Conservation (phyloP, 371 early-diverging fungal genomes). For the Parasitella parasitica region DNA sequence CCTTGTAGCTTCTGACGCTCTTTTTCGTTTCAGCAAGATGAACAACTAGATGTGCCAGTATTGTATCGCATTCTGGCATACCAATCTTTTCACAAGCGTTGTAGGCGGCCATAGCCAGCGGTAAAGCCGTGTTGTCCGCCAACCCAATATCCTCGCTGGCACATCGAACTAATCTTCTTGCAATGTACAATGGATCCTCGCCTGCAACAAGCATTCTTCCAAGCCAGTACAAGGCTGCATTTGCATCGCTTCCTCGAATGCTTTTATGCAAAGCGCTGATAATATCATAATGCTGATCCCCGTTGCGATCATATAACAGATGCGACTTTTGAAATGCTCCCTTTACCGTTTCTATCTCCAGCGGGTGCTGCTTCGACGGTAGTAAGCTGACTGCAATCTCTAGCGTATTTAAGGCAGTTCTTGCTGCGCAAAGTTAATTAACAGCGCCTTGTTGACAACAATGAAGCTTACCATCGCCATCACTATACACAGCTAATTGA, state of each 20-base stretch:
- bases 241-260: conserved; percentile 75
- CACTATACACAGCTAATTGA: conserved; percentile 59
- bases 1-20: conserved; percentile 78
- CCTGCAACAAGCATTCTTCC: conserved; percentile 88
- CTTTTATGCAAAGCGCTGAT: conserved; percentile 90
- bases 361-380: conserved; percentile 20
- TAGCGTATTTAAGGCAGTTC: conserved; percentile 68
- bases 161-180: conserved; percentile 70
- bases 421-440: conserved; percentile 39
- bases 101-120: conserved; percentile 75
- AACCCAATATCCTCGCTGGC: conserved; percentile 91
- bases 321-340: conserved; percentile 80
- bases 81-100: conserved; percentile 85
- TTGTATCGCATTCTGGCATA: conserved; percentile 89
- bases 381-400: conserved; percentile 59
- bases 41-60: conserved; percentile 76
- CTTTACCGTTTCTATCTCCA: conserved; percentile 32
- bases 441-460: background rate
- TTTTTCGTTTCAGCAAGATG: conserved; percentile 82
- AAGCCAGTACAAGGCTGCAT: conserved; percentile 86
- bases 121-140: conserved; percentile 77
- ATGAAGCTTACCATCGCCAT: conserved; percentile 63
- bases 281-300: conserved; percentile 87
- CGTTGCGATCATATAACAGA: conserved; percentile 76
- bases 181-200: conserved; percentile 88